A percentile compares a stretch with the other conserved stretches of the same genome.
These are phyloP conservation scores for Botrytis porri DNA, from an alignment of 2,329 filamentous ascomycete species.

Conservation along the genomic window DNA sequence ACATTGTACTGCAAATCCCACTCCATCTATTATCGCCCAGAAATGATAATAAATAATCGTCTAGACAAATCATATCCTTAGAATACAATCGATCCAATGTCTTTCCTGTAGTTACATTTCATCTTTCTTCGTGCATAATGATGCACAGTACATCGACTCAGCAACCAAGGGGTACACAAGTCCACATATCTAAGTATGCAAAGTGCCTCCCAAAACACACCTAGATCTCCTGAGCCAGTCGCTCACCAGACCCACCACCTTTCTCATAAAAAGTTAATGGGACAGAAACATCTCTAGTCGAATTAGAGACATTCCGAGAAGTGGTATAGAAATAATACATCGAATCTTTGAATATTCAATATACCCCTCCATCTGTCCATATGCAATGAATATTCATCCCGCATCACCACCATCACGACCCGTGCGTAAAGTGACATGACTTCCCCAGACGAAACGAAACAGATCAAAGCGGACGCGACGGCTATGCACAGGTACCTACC, in stretches of 20 bases:
- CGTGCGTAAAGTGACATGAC: not conserved
- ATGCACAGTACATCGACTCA: not conserved
- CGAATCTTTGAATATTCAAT: not conserved
- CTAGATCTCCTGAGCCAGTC: not conserved
- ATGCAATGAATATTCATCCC: not conserved
- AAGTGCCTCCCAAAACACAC: not conserved
- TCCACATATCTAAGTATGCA: not conserved
- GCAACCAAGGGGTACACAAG: not conserved
- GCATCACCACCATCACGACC: not conserved
- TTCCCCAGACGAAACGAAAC: not conserved
- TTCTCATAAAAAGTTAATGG: too few relatives aligned
- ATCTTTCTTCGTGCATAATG: not conserved
- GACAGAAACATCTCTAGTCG: not conserved
- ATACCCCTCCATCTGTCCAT: not conserved
- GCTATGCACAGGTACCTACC: slow-evolving; percentile 1
- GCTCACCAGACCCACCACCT: not conserved
- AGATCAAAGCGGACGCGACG: not conserved
- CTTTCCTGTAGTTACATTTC: slow-evolving; percentile 1
- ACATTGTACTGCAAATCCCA: not conserved
- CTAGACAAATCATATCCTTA: not conserved
- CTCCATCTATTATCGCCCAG: slow-evolving; percentile 1
- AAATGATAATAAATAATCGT: too few relatives aligned
- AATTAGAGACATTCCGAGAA: not conserved
- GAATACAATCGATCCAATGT: not conserved
- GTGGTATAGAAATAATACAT: not conserved